These are phyloP conservation scores for Vitis riparia DNA, from an alignment of 164 flowering plant genomes.

Conservation along the genomic window DNA sequence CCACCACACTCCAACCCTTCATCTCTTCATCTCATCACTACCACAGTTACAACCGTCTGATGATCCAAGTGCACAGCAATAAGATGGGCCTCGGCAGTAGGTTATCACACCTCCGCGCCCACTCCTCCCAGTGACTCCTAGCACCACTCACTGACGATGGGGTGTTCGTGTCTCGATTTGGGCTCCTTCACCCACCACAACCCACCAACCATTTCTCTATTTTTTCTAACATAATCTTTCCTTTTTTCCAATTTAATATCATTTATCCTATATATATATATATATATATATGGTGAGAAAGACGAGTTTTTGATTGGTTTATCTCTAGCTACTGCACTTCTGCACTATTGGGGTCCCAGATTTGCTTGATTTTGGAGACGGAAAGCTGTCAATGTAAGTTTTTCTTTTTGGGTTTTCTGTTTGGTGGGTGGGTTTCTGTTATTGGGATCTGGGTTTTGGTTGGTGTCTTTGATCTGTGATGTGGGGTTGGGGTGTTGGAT, in stretches of 20 bases:
- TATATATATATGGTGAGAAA: background rate
- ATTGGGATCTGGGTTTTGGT: background rate
- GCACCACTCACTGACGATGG: constrained; percentile 49
- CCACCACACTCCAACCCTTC: too few relatives aligned
- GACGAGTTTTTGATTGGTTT: background rate
- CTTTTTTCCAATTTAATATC: background rate
- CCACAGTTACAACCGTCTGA: background rate
- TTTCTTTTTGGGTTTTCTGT: background rate
- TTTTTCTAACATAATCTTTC: background rate
- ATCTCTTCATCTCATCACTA: too few relatives aligned
- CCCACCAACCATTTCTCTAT: constrained; percentile 25
- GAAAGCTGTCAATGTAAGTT: constrained; percentile 15
- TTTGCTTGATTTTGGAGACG: constrained; percentile 6
- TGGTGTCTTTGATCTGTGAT: background rate
- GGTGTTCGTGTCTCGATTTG: constrained; percentile 22
- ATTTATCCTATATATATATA: background rate
- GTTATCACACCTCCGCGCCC: background rate
- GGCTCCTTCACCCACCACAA: constrained; percentile 34
- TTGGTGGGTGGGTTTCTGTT: background rate
- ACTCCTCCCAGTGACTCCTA: background rate
- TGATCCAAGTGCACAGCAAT: background rate
- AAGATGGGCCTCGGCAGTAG: background rate
- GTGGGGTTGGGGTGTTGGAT: too few relatives aligned
- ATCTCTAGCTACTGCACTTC: background rate
- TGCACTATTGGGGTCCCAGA: constrained; percentile 25